phyloP scores from a whole-genome alignment of 163 green algal species.

The Scenedesmus sp. region DNA sequence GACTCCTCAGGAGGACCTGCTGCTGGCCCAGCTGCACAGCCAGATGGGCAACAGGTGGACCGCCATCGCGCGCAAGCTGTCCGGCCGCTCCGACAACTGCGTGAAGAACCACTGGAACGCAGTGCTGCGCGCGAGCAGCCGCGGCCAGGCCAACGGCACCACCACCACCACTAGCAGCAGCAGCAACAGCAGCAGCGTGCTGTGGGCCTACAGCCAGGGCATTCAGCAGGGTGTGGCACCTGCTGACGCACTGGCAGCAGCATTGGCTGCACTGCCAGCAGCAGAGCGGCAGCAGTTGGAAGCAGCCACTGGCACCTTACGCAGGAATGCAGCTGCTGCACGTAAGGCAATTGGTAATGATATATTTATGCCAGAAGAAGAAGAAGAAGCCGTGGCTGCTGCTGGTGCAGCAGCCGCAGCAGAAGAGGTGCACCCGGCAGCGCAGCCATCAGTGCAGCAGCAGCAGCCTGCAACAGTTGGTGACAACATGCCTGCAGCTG shows the following conservation, averaged over 20 bases:
- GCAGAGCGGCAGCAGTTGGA: background rate
- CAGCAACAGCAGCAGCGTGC: background rate
- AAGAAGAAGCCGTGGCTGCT: background rate
- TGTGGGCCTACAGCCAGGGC: constrained; percentile 12
- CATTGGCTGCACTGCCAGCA: background rate
- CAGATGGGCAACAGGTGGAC: constrained; percentile 40
- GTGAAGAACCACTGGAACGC: constrained; percentile 52
- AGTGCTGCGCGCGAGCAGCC: background rate
- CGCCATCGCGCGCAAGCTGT: constrained; percentile 8
- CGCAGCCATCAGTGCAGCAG: background rate
- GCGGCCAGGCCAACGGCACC: background rate
- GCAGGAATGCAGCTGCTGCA: background rate
- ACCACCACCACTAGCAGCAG: too few species aligned
- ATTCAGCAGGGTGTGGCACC: constrained; percentile 1
- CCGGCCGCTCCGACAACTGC: constrained; percentile 48
- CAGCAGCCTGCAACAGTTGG: background rate
- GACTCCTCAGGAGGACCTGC: constrained; percentile 24
- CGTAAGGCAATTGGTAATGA: too few species aligned
- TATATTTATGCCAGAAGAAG: too few species aligned
- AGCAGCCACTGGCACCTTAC: background rate
- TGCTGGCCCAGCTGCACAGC: constrained; percentile 43
- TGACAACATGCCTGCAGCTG: background rate
- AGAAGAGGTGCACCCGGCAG: background rate
- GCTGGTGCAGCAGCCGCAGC: background rate
- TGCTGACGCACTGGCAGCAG: constrained; percentile 16